Evolutionary conservation across 2,329 filamentous ascomycete species (phyloP).

Genomic region (Immersiporthe knoxdaviesiana): DNA sequence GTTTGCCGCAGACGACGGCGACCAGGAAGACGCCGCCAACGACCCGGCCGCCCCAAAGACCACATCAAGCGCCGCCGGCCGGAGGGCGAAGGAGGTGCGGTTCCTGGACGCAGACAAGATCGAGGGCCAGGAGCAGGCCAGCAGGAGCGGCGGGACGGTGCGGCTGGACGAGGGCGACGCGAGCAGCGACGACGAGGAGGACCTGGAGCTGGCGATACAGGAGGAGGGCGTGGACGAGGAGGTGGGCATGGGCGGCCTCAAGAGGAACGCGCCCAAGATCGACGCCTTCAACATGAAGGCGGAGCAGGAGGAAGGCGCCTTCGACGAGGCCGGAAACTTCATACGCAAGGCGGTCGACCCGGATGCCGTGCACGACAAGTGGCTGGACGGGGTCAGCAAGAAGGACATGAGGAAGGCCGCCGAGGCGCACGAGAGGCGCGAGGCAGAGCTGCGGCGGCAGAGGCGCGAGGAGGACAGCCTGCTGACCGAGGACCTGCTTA

Average conservation of each 20-base stretch:
- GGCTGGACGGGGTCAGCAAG: constrained; percentile 90
- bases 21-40: constrained; percentile 22
- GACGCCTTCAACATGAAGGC: constrained; percentile 94
- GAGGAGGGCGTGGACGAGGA: constrained; percentile 85
- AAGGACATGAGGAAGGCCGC: constrained; percentile 90
- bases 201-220: constrained; percentile 73
- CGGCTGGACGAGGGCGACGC: constrained; percentile 54
- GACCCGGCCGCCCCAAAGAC: constrained; percentile 28
- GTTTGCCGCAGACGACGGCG: constrained; percentile 67
- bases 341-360: constrained; percentile 87
- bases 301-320: constrained; percentile 90
- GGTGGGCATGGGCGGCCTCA: constrained; percentile 85
- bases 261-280: constrained; percentile 89
- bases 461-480: constrained; percentile 84
- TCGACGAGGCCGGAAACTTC: constrained; percentile 90
- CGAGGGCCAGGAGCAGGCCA: constrained; percentile 75
- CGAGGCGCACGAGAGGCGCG: constrained; percentile 83
- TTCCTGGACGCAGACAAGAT: constrained; percentile 68
- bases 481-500: constrained; percentile 77
- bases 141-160: constrained; percentile 75
- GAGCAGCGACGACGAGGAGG: constrained; percentile 66
- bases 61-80: constrained; percentile 46
- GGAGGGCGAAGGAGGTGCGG: constrained; percentile 65
- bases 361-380: constrained; percentile 87
- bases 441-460: constrained; percentile 73